Percentiles rank a stretch among this genome's conserved stretches.
phyloP scores from a whole-genome alignment of 2,329 filamentous ascomycete genomes.

The Alternaria postmessia region DNA sequence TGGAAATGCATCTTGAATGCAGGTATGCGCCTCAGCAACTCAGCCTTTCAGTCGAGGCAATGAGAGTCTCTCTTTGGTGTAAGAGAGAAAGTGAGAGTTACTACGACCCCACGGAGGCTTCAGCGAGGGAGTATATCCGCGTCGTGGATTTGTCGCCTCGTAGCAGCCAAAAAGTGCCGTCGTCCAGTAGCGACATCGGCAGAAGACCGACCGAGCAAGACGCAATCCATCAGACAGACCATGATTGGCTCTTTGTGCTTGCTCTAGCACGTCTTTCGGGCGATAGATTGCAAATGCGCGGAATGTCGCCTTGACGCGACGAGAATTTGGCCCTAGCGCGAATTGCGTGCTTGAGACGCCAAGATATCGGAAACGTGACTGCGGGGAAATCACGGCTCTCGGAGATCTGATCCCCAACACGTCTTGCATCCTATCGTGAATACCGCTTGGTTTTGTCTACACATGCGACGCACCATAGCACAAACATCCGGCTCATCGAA shows the following conservation, averaged over 20 bases:
- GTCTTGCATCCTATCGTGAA: too few species aligned
- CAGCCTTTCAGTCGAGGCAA: constrained; percentile 5
- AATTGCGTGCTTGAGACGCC: constrained; percentile 34
- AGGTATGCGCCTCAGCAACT: constrained; percentile 20
- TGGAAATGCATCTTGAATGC: constrained; percentile 49
- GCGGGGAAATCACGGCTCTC: constrained; percentile 30
- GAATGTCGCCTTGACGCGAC: constrained; percentile 35
- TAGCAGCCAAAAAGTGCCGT: constrained; percentile 26
- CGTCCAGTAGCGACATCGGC: constrained; percentile 39
- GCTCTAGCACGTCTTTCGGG: constrained; percentile 27
- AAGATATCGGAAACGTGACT: constrained; percentile 3
- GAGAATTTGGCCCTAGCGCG: constrained; percentile 40
- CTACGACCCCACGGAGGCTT: constrained; percentile 21
- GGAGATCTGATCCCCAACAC: constrained; percentile 28
- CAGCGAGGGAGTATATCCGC: constrained; percentile 22
- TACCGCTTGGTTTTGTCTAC: too few species aligned
- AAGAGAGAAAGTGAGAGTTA: constrained; percentile 19
- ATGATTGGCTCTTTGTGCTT: constrained; percentile 41
- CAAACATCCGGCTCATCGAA: too few species aligned
- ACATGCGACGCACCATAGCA: too few species aligned
- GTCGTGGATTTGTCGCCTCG: constrained; percentile 19
- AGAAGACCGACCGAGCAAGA: constrained; percentile 38
- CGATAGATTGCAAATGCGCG: constrained; percentile 37
- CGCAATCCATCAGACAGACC: constrained; percentile 23
- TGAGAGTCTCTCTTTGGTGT: constrained; percentile 17